These are phyloP conservation scores for Stachybotrys chartarum DNA, from an alignment of 2,329 filamentous ascomycete species.

Conservation along the genomic window DNA sequence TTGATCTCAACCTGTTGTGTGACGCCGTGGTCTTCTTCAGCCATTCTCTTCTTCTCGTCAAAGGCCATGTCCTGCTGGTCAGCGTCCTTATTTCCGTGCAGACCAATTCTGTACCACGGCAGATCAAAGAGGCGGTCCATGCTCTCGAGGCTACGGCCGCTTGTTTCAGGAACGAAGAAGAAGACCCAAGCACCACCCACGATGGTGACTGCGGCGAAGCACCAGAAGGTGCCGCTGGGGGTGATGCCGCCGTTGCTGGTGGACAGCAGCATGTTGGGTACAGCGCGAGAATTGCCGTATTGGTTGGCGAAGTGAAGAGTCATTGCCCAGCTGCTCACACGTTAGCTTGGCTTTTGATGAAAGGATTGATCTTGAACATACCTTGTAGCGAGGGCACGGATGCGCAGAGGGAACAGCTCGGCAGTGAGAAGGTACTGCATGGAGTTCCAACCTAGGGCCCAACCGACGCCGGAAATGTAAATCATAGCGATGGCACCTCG, in stretches of 20 bases:
- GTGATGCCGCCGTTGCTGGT: conserved; percentile 37
- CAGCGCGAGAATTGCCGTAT: conserved; percentile 68
- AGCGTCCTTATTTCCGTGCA: conserved; percentile 44
- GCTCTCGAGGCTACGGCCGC: conserved; percentile 56
- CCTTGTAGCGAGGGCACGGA: conserved; percentile 61
- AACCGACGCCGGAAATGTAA: conserved; percentile 61
- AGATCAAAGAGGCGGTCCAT: conserved; percentile 68
- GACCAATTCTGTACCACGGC: conserved; percentile 69
- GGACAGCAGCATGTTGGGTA: conserved; percentile 65
- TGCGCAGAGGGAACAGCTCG: conserved; percentile 68
- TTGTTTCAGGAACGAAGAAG: conserved; percentile 67
- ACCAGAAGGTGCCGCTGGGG: conserved; percentile 67
- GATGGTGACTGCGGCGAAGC: conserved; percentile 62
- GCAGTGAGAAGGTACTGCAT: conserved; percentile 75
- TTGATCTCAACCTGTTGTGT: conserved; percentile 28
- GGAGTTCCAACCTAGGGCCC: conserved; percentile 67
- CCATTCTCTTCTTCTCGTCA: conserved; percentile 35
- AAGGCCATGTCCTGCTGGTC: conserved; percentile 34
- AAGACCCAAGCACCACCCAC: conserved; percentile 64
- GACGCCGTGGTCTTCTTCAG: conserved; percentile 20
- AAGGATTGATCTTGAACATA: background rate
- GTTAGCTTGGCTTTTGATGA: background rate
- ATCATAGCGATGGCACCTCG: conserved; percentile 67
- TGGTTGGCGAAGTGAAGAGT: conserved; percentile 73
- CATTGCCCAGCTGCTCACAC: conserved; percentile 52